phyloP scores from a whole-genome alignment of 768 basidiomycete species.

The Daedalea quercina region DNA sequence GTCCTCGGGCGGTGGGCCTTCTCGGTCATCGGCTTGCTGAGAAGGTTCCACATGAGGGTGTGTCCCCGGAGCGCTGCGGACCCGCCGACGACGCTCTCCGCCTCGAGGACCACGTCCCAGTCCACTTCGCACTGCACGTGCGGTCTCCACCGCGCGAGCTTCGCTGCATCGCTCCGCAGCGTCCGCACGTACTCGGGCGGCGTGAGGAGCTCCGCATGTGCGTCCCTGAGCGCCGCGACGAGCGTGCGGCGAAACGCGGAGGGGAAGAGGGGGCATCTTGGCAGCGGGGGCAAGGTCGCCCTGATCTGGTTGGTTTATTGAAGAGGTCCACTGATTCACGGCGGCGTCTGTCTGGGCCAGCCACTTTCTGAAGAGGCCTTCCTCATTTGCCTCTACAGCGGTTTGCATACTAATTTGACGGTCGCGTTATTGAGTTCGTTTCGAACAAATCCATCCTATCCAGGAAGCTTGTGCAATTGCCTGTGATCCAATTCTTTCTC shows the following conservation, averaged over 20 bases:
- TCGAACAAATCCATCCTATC: no score
- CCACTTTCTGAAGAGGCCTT: slow-evolving; percentile 79
- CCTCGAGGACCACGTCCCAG: slow-evolving; percentile 59
- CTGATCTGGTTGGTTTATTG: background rate
- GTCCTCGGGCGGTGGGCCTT: background rate
- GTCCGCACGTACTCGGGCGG: slow-evolving; percentile 61
- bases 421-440: no score
- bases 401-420: no score
- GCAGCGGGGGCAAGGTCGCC: slow-evolving; percentile 2
- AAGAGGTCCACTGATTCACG: slow-evolving; percentile 41
- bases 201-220: slow-evolving; percentile 59
- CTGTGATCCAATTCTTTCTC: no score
- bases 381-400: slow-evolving; percentile 87
- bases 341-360: slow-evolving; percentile 53
- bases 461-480: no score
- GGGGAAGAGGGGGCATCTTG: slow-evolving; percentile 61
- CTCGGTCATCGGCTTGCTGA: slow-evolving; percentile 20
- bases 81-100: slow-evolving; percentile 36
- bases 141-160: slow-evolving; percentile 57
- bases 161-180: slow-evolving; percentile 37
- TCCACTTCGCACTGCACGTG: slow-evolving; percentile 59
- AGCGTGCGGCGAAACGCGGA: slow-evolving; percentile 55
- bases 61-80: slow-evolving; percentile 27
- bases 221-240: slow-evolving; percentile 54
- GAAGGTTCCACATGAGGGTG: slow-evolving; percentile 17